Percentiles rank a stretch among this genome's conserved stretches.
phyloP scores from a whole-genome alignment of 441 rosid species.

The Gossypium armourianum region DNA sequence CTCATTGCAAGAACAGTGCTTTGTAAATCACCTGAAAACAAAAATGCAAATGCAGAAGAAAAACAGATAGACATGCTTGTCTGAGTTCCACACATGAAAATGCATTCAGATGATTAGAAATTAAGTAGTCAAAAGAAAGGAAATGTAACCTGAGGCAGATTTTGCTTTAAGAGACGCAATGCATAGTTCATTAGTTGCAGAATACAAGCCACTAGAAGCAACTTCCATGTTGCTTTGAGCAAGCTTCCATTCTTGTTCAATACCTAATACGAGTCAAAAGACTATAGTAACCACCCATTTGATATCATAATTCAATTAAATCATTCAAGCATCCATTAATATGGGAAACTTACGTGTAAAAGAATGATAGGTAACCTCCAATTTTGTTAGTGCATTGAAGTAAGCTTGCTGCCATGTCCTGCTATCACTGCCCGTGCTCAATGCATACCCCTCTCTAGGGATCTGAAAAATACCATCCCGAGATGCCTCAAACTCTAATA shows the following conservation, averaged over 20 bases:
- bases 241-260: slow-evolving; percentile 81
- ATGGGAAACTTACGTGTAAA: slow-evolving; percentile 54
- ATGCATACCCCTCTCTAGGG: slow-evolving; percentile 45
- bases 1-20: slow-evolving; percentile 72
- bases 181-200: slow-evolving; percentile 66
- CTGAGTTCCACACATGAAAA: slow-evolving; percentile 11
- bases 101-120: neutral
- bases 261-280: slow-evolving; percentile 32
- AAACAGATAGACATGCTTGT: slow-evolving; percentile 8
- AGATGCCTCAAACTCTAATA: slow-evolving; percentile 85
- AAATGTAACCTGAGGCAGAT: slow-evolving; percentile 72
- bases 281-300: slow-evolving; percentile 7
- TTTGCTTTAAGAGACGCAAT: slow-evolving; percentile 70
- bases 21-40: slow-evolving; percentile 64
- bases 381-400: slow-evolving; percentile 51
- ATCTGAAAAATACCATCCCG: slow-evolving; percentile 69
- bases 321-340: slow-evolving; percentile 11
- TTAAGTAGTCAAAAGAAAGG: slow-evolving; percentile 16
- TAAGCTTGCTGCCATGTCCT: slow-evolving; percentile 77
- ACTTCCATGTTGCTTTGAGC: slow-evolving; percentile 77
- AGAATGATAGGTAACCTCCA: slow-evolving; percentile 74
- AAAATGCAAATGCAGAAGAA: slow-evolving; percentile 9
- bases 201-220: slow-evolving; percentile 66
- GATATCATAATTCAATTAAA: neutral
- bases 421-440: slow-evolving; percentile 40